phyloP scores from a whole-genome alignment of 1,284 basidiomycete genomes.

The Entoloma clypeatum region DNA sequence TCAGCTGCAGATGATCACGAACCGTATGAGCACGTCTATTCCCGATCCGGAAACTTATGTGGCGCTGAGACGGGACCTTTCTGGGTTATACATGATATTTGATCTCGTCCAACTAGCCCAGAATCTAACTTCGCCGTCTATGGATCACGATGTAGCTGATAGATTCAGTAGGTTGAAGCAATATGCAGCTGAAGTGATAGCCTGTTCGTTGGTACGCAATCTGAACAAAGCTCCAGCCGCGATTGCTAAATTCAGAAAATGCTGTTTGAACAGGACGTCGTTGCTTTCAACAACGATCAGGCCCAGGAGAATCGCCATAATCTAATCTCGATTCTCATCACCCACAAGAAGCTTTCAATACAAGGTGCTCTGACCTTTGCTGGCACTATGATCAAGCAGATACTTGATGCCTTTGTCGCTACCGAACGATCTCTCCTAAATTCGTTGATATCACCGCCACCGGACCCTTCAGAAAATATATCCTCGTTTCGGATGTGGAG shows the following conservation, averaged over 20 bases:
- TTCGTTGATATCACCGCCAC: conserved; percentile 10
- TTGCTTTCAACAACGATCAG: conserved; percentile 45
- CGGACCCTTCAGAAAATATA: conserved; percentile 13
- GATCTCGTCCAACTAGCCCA: conserved; percentile 52
- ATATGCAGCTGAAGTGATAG: conserved; percentile 42
- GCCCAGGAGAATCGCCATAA: conserved; percentile 34
- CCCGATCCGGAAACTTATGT: conserved; percentile 47
- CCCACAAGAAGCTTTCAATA: conserved; percentile 35
- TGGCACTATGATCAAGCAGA: conserved; percentile 37
- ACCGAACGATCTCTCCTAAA: conserved; percentile 28
- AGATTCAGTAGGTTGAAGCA: conserved; percentile 33
- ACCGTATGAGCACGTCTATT: conserved; percentile 18
- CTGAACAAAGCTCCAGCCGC: conserved; percentile 1
- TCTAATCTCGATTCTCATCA: conserved; percentile 42
- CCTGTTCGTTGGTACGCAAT: conserved; percentile 43
- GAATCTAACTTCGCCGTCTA: conserved; percentile 38
- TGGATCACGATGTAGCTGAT: conserved; percentile 24
- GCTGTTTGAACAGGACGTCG: conserved; percentile 40
- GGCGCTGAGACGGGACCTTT: conserved; percentile 40
- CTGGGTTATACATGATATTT: conserved; percentile 48
- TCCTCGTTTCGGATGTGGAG: conserved; percentile 16
- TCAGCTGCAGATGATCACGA: conserved; percentile 21
- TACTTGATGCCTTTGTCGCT: conserved; percentile 34
- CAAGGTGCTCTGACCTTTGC: conserved; percentile 48
- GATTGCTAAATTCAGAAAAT: conserved; percentile 5